These are phyloP conservation scores for Sporothrix luriei DNA, from an alignment of 2,329 filamentous ascomycete genomes.

Conservation along the genomic window DNA sequence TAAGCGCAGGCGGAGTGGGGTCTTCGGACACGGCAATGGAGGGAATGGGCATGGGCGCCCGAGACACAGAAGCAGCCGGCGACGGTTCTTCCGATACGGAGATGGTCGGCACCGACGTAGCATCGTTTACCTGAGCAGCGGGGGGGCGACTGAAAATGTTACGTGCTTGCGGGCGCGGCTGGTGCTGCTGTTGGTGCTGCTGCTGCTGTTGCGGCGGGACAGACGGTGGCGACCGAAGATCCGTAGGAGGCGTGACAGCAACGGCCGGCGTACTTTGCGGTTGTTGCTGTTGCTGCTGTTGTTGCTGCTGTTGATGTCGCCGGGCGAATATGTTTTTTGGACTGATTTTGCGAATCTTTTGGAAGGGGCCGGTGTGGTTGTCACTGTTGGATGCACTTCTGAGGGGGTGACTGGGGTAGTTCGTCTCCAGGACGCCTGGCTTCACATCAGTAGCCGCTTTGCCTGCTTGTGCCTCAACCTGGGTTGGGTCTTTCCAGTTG, in stretches of 20 bases:
- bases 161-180: slow-evolving; percentile 45
- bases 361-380: slow-evolving; percentile 30
- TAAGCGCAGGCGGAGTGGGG: slow-evolving; percentile 32
- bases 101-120: slow-evolving; percentile 34
- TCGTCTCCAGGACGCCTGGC: slow-evolving; percentile 51
- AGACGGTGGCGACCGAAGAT: slow-evolving; percentile 46
- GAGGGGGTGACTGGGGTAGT: background rate
- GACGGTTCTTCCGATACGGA: slow-evolving; percentile 35
- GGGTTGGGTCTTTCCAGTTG: slow-evolving; percentile 70
- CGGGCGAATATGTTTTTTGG: slow-evolving; percentile 35
- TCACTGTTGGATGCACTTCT: background rate
- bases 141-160: slow-evolving; percentile 40
- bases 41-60: slow-evolving; percentile 23
- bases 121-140: slow-evolving; percentile 51
- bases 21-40: slow-evolving; percentile 23
- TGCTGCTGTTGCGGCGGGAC: slow-evolving; percentile 38
- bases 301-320: slow-evolving; percentile 38
- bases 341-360: slow-evolving; percentile 28
- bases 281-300: slow-evolving; percentile 18
- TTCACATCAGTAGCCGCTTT: slow-evolving; percentile 72
- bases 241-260: slow-evolving; percentile 59
- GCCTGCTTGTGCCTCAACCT: slow-evolving; percentile 24
- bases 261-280: slow-evolving; percentile 47
- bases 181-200: slow-evolving; percentile 23
- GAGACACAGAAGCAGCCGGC: slow-evolving; percentile 36